These are phyloP conservation scores for Populus hybrid DNA, from an alignment of 441 rosid genomes.

Conservation along the genomic window DNA sequence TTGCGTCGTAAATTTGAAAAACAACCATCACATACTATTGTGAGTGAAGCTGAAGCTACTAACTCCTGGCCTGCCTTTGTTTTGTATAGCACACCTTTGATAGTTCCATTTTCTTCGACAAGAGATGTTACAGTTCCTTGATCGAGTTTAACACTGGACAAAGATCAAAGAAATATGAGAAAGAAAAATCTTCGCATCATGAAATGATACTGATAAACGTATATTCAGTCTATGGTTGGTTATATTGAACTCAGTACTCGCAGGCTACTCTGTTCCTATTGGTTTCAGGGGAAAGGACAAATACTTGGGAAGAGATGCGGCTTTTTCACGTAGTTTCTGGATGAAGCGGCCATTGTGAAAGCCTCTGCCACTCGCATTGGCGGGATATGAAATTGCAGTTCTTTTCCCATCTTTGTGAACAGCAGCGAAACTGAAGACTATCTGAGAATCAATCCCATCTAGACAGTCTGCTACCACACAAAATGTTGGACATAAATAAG, in stretches of 20 bases:
- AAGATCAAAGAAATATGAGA: slow-evolving; percentile 23
- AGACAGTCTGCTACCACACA: background rate
- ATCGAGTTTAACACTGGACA: slow-evolving; percentile 48
- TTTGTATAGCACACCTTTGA: slow-evolving; percentile 61
- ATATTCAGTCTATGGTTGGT: background rate
- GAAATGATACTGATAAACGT: background rate
- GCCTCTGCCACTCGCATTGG: slow-evolving; percentile 56
- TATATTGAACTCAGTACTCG: no score
- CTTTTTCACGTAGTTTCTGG: slow-evolving; percentile 59
- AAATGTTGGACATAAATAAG: background rate
- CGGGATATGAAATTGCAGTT: slow-evolving; percentile 12
- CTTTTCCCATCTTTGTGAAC: background rate
- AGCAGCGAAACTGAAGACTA: background rate
- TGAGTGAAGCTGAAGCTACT: slow-evolving; percentile 49
- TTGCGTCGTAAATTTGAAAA: slow-evolving; percentile 69
- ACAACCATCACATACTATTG: no score
- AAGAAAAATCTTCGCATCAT: background rate
- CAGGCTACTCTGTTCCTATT: background rate
- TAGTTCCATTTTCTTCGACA: slow-evolving; percentile 48
- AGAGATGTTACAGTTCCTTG: slow-evolving; percentile 69
- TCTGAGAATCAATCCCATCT: background rate
- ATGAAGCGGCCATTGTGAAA: slow-evolving; percentile 67
- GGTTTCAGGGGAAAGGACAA: background rate
- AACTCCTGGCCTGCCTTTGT: slow-evolving; percentile 45
- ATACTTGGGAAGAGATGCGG: slow-evolving; percentile 48